Evolutionary conservation across 768 basidiomycete species (phyloP), one percentile per base, ranked within the genome.

Genomic region (Boletellus ananas): DNA sequence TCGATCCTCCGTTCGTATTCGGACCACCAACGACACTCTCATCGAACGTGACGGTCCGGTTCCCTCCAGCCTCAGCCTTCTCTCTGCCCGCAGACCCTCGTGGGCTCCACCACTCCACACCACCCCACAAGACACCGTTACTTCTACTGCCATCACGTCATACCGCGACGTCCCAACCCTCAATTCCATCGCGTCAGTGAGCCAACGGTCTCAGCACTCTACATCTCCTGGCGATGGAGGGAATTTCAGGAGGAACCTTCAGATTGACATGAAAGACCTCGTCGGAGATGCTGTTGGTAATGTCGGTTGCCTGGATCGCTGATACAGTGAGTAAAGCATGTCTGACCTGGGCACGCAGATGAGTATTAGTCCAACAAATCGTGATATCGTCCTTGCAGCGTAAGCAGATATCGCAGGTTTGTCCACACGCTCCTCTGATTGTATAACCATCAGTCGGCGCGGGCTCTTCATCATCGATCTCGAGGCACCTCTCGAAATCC

Each of bases 401-500:
- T 91, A 70, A 58, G 84, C 70, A 39, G 41, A 23, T 23, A 1
- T 11, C 11, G 29, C 11, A 11, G 29, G 29, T 11, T 29, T 29
- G 4, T 11, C 23, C 4, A 29, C 9, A 29, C 29, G 29, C 16
- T 21, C 23, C 29, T 21, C 39, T 54, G 37, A 54, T 17, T 7
- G 1, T 41, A 16, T 33, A 35, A 38, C 20, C 7, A 34, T 8
- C 61, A 84, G 83, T 17, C 86, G 94, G 5, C 84, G 92, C 49
- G 95, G 95, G 0, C 76, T 99, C 14, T 98, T 90, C 65, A 93
- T 98, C 50, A 90, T 99, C 52, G 96, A 98, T 73, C 77, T 99
- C 14, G 85, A 93, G 53, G 80, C 87, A 12, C 91, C 92, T 1
- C 74, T 90, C 16, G 84, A 90, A 55, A 79, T 93, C 0, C 96